Base-by-base conservation (phyloP, 305 asterid genomes). In the Plantago lanceolata region DNA sequence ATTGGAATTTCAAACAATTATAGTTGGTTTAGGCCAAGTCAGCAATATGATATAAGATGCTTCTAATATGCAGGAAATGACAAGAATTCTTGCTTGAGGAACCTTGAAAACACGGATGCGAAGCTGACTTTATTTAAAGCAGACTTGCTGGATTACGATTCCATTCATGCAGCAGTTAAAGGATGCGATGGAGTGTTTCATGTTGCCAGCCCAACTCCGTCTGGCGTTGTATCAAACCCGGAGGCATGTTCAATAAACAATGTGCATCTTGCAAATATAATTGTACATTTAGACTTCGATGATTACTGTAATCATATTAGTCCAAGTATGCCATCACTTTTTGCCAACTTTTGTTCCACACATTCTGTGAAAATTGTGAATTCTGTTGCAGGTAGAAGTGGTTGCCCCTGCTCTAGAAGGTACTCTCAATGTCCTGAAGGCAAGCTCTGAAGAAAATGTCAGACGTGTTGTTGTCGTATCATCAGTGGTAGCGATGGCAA, bases 181-280 rank as follows among this genome's bases (percentile, higher is more conserved):
- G 97, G 95, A n/a, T 87, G 95, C 64, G 58, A 20, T 18, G 97
- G 93, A 9, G 94, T 90, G 13, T 90, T 90, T 71, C 97, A 90
- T 48, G 87, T 87, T 33, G 97, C 97, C 57, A 3, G 80, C 68
- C 96, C 96, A 0, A 88, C 79, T 60, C 97, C 94, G 61, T 20
- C 79, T 0, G 8, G 68, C 52, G 59, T 81, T 60, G 87, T 85
- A 31, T 73, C 85, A 47, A 82, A 85, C 69, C 95, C 90, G 0
- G 87, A 87, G 96, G 96, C 69, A 74, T 57, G 76, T 12, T 43
- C 14, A 1, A 24, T 24, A 33, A 43, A n/a, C n/a, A n/a, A 57
- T 47, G 28, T 56, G 63, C 56, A 24, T 15, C 45, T 1, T 12
- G 15, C 45, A 40, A 40, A 40, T 40, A 12, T 1, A 9, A 40